Conservation (phyloP, 257 asterid species). For the Verbena officinalis region DNA sequence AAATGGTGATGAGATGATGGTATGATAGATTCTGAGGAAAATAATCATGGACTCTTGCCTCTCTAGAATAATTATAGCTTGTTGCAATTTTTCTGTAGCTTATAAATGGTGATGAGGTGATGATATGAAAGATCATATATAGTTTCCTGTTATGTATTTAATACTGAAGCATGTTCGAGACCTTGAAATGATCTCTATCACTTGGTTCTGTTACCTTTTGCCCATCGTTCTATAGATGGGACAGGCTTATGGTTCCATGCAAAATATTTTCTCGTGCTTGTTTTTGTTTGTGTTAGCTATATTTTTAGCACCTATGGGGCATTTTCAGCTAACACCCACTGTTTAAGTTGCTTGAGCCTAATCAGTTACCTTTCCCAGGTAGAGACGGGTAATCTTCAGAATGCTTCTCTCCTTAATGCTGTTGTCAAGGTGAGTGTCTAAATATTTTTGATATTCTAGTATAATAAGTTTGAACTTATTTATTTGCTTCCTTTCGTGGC, state of each 20-base stretch:
- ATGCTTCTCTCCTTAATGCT: slow-evolving; percentile 77
- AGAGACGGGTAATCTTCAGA: slow-evolving; percentile 67
- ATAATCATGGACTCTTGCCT: background rate
- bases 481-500: background rate
- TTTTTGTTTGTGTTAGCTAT: slow-evolving; percentile 10
- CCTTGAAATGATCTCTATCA: background rate
- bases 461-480: slow-evolving; percentile 1
- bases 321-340: slow-evolving; percentile 17
- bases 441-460: slow-evolving; percentile 4
- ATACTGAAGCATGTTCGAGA: slow-evolving; percentile 13
- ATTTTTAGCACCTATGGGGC: no score
- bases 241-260: slow-evolving; percentile 22
- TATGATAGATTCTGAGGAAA: background rate
- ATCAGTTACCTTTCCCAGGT: slow-evolving; percentile 48
- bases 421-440: slow-evolving; percentile 77
- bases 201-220: slow-evolving; percentile 14
- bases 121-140: slow-evolving; percentile 12
- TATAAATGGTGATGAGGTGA: no score
- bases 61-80: slow-evolving; percentile 4
- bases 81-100: background rate
- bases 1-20: slow-evolving; percentile 18
- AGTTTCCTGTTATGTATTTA: slow-evolving; percentile 1
- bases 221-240: slow-evolving; percentile 8
- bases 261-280: background rate
- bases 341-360: slow-evolving; percentile 21